Percentiles rank a stretch among this genome's conserved stretches.
These are phyloP conservation scores for Solanum hybrid DNA, from an alignment of 305 asterid genomes.

Conservation along the genomic window DNA sequence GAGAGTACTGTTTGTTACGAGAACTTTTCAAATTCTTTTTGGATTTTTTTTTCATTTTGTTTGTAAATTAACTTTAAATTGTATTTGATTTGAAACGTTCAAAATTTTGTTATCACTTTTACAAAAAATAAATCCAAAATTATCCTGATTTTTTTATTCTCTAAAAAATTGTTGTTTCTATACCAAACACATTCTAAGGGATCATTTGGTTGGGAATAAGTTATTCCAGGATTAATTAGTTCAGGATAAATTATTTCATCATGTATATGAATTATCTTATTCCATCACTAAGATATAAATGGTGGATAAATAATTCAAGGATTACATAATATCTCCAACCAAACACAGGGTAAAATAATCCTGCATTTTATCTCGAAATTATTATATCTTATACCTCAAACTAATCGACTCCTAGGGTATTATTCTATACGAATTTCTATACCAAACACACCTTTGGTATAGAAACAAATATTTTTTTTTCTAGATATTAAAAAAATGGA, in stretches of 20 bases:
- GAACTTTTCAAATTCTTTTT: not conserved
- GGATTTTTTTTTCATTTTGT: too few relatives aligned
- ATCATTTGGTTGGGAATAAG: not conserved
- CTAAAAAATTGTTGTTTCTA: not conserved
- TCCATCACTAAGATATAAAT: not conserved
- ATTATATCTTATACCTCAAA: not conserved
- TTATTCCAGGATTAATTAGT: too few relatives aligned
- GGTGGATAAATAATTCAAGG: rapidly evolving
- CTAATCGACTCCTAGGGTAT: not conserved
- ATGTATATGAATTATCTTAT: not conserved
- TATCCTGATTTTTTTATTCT: too few relatives aligned
- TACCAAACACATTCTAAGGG: not conserved
- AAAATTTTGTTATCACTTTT: too few relatives aligned
- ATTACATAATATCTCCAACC: too few relatives aligned
- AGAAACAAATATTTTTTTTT: not conserved
- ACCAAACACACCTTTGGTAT: not conserved
- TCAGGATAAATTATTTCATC: too few relatives aligned
- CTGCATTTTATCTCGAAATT: rapidly evolving
- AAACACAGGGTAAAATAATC: too few relatives aligned
- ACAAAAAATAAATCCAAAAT: too few relatives aligned
- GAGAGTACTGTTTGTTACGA: not conserved
- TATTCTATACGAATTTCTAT: not conserved
- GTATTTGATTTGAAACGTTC: not conserved
- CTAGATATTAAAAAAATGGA: not conserved
- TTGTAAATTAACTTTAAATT: not conserved